Base-by-base conservation (phyloP, 176 grass and related monocot species). In the Areca catechu region DNA sequence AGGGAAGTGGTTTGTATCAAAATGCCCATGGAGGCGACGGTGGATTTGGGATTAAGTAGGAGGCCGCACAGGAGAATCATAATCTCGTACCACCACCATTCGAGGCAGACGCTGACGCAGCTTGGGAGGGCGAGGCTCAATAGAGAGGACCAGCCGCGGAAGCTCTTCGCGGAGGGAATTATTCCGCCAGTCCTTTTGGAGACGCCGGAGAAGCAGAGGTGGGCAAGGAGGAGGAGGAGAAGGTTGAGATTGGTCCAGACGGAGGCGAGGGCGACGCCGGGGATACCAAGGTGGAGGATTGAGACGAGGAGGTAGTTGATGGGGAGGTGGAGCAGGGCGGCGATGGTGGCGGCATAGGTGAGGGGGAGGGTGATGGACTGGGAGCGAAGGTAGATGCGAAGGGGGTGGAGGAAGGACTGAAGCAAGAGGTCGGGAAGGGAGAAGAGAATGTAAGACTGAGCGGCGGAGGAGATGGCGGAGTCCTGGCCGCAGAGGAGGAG, bases 71-170 rank as follows among this genome's bases (percentile, higher is more conserved):
- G 76, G 4, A 98, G 82, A 54, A 98, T 93, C 88, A 98, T 98
- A 71, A 98, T 98, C 70, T 98, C 94, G 70, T 98, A 98, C 94
- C 94, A 98, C 94, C 94, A 98, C 94, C 94, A 98, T 70, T 98
- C 94, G 16, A 98, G 78, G 72, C 94, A 98, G 6, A 98, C 88
- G 69, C 81, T 83, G 17, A 76, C 59, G 22, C 81, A 81, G 74
- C 94, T 98, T 28, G 86, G 88, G 19, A 76, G 18, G 50, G 94
- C 68, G 20, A 98, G 76, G 63, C 56, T 16, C 22, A 70, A 67
- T 23, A 98, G 74, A 47, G 81, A 43, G 1, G 34, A 43, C 94
- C 88, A 98, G 15, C 74, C 72, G 70, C 69, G 83, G 56, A 98
- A 77, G 59, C 86, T 49, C 16, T 81, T 76, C 10, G 19, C 27